Evolutionary conservation across 768 basidiomycete genomes (phyloP).

Genomic region (Phlebiopsis gigantea): DNA sequence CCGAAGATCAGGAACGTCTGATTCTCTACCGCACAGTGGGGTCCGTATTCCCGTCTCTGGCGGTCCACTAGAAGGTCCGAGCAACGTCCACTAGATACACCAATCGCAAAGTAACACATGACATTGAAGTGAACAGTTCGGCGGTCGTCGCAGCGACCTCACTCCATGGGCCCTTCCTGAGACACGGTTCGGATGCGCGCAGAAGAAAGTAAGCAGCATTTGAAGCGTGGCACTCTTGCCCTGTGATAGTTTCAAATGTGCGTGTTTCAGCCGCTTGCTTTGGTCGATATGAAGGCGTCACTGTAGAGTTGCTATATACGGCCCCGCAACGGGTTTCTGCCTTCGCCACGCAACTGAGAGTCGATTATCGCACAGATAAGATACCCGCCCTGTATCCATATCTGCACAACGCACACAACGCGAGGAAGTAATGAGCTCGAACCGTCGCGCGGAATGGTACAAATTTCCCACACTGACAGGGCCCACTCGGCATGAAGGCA

Average conservation of each 20-base stretch:
- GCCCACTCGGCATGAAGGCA: not conserved
- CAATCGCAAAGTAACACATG: not conserved
- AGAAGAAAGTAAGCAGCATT: not conserved
- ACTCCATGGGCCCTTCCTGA: too few species aligned
- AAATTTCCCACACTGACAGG: not conserved
- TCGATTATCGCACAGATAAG: conserved; percentile 1
- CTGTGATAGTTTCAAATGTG: not conserved
- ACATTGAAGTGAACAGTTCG: not conserved
- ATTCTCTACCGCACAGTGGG: not conserved
- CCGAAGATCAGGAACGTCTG: conserved; percentile 6
- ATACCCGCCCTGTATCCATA: not conserved
- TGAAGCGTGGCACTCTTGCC: not conserved
- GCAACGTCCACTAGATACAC: not conserved
- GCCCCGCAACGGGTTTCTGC: not conserved
- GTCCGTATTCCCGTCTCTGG: not conserved
- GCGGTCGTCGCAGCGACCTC: not conserved
- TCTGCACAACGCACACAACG: not conserved
- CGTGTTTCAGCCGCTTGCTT: not conserved
- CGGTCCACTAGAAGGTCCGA: not conserved
- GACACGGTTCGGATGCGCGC: too few species aligned
- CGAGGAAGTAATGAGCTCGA: not conserved
- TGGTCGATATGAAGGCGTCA: not conserved
- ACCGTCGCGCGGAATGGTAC: not conserved
- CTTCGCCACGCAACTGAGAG: too few species aligned
- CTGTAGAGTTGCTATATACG: not conserved